These are phyloP conservation scores for Cladophialophora exuberans DNA, from an alignment of 2,329 filamentous ascomycete species.

Conservation along the genomic window DNA sequence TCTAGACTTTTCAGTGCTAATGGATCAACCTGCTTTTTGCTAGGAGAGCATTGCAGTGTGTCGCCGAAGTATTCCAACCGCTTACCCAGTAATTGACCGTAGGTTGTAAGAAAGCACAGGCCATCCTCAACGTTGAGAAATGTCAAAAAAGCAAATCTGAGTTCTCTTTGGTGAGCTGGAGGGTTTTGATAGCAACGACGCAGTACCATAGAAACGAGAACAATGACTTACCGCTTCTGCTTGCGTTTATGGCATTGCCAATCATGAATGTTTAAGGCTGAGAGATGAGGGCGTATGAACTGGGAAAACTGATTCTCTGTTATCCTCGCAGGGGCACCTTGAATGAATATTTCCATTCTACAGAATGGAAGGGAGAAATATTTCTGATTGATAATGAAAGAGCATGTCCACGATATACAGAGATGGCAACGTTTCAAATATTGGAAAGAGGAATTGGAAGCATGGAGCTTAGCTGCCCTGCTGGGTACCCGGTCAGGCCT, in stretches of 20 bases:
- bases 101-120: constrained; percentile 45
- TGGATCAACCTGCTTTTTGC: constrained; percentile 42
- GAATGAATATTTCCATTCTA: constrained; percentile 54
- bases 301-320: constrained; percentile 48
- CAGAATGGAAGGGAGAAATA: not conserved
- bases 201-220: no score
- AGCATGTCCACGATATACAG: not conserved
- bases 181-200: no score
- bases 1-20: constrained; percentile 43
- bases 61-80: constrained; percentile 27
- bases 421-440: no score
- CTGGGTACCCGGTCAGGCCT: no score
- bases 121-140: constrained; percentile 47
- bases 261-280: constrained; percentile 42
- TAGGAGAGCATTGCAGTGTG: constrained; percentile 37
- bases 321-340: constrained; percentile 45
- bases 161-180: no score
- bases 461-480: no score
- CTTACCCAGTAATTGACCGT: no score
- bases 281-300: constrained; percentile 45
- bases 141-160: constrained; percentile 50
- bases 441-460: no score
- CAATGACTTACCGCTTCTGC: no score
- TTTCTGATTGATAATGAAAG: not conserved
- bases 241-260: constrained; percentile 51